A percentile compares a stretch with the other conserved stretches of the same genome.
phyloP scores from a whole-genome alignment of 2,329 filamentous ascomycete genomes.

The Ophiostoma sp. region DNA sequence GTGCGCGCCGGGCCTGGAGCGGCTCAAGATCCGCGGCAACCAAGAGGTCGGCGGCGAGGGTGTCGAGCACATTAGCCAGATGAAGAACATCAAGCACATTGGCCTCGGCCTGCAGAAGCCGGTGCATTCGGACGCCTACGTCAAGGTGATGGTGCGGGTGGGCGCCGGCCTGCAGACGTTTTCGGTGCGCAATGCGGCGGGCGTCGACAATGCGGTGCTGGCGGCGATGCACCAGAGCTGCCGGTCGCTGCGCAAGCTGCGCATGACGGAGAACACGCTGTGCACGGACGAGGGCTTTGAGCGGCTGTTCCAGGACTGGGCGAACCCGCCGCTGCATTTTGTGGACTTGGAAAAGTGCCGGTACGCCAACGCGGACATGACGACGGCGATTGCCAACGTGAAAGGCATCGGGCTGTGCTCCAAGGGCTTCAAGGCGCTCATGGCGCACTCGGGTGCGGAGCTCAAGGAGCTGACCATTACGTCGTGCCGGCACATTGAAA shows the following conservation, averaged over 20 bases:
- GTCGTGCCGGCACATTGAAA: slow-evolving; percentile 75
- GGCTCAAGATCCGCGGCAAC: slow-evolving; percentile 78
- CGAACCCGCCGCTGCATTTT: slow-evolving; percentile 63
- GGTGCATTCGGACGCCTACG: slow-evolving; percentile 53
- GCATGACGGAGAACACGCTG: slow-evolving; percentile 69
- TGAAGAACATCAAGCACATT: slow-evolving; percentile 66
- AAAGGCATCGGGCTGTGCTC: slow-evolving; percentile 68
- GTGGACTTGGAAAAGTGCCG: slow-evolving; percentile 75
- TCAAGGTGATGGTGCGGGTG: slow-evolving; percentile 55
- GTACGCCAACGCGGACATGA: slow-evolving; percentile 65
- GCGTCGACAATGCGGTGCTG: slow-evolving; percentile 65
- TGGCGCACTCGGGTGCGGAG: slow-evolving; percentile 69
- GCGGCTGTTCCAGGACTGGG: slow-evolving; percentile 69
- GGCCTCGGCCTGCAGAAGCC: slow-evolving; percentile 61
- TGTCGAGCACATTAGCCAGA: slow-evolving; percentile 56
- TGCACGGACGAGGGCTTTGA: slow-evolving; percentile 72
- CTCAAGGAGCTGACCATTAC: slow-evolving; percentile 70
- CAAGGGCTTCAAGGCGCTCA: slow-evolving; percentile 70
- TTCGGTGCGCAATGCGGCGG: slow-evolving; percentile 64
- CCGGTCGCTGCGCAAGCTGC: slow-evolving; percentile 64
- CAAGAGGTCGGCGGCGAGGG: slow-evolving; percentile 64
- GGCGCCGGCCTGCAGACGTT: slow-evolving; percentile 68
- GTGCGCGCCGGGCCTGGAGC: slow-evolving; percentile 62
- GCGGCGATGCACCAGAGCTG: slow-evolving; percentile 66
- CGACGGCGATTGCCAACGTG: slow-evolving; percentile 60